Evolutionary conservation across 768 basidiomycete species (phyloP).

Genomic region (Gloeopeniophorella convolvens): DNA sequence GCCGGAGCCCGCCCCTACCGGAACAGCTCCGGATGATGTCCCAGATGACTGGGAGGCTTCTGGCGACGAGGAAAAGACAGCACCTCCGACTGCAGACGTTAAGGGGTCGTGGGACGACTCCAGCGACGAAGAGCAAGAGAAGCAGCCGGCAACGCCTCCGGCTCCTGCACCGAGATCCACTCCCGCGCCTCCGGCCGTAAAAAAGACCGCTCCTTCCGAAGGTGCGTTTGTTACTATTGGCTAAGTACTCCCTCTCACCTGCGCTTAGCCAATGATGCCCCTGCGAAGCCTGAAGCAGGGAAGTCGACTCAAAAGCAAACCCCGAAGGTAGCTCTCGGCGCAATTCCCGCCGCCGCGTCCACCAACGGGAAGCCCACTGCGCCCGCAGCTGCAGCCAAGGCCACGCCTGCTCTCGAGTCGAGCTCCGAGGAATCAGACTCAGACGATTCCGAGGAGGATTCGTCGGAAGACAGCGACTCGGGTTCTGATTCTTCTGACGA

Average conservation of each 20-base stretch:
- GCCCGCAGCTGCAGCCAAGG: slow-evolving; percentile 18
- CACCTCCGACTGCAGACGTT: slow-evolving; percentile 16
- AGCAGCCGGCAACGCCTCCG: background rate
- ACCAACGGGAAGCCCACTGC: slow-evolving; percentile 22
- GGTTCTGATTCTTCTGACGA: slow-evolving; percentile 48
- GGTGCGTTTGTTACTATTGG: background rate
- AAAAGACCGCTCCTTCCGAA: slow-evolving; percentile 4
- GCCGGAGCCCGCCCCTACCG: slow-evolving; percentile 23
- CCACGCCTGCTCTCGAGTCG: slow-evolving; percentile 14
- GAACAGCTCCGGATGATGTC: slow-evolving; percentile 29
- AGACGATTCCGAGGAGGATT: slow-evolving; percentile 28
- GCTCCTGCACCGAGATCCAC: slow-evolving; percentile 7
- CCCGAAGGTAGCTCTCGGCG: background rate
- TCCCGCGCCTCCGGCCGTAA: background rate
- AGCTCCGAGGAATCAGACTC: slow-evolving; percentile 37
- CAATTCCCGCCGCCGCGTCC: slow-evolving; percentile 20
- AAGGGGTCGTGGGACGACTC: slow-evolving; percentile 42
- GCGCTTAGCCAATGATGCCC: slow-evolving; percentile 10
- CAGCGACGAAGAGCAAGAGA: slow-evolving; percentile 38
- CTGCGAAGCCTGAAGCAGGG: background rate
- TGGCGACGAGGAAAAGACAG: slow-evolving; percentile 48
- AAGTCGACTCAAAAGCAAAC: slow-evolving; percentile 3
- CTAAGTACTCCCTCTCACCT: background rate
- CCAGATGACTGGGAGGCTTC: slow-evolving; percentile 59
- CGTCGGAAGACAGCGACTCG: slow-evolving; percentile 35